phyloP scores from a whole-genome alignment of 345 rosid species.

The Adansonia digitata region DNA sequence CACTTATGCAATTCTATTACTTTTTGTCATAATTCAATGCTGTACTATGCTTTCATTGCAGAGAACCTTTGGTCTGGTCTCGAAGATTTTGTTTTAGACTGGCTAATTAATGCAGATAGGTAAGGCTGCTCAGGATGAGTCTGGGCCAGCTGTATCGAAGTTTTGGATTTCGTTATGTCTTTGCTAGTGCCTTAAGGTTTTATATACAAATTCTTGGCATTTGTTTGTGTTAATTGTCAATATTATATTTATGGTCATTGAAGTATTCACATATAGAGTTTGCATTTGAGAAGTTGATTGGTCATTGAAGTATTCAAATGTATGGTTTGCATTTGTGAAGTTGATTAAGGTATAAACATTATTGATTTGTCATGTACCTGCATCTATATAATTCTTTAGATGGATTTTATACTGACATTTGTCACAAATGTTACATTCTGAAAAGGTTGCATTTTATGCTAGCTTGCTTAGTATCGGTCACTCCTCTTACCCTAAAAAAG shows the following conservation, averaged over 20 bases:
- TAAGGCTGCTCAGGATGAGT: neutral
- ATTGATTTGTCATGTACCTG: neutral
- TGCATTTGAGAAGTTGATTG: neutral
- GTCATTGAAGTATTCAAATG: neutral
- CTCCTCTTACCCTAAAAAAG: neutral
- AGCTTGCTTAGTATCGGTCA: neutral
- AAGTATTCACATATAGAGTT: neutral
- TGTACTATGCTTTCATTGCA: neutral
- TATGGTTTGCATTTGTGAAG: slow-evolving; percentile 4
- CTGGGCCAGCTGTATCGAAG: neutral
- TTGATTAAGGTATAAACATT: neutral
- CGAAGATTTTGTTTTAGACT: neutral
- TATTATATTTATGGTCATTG: slow-evolving; percentile 7
- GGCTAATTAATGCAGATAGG: neutral
- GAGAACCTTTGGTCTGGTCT: neutral
- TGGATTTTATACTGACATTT: neutral
- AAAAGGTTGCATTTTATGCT: neutral
- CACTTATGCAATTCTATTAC: neutral
- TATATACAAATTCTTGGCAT: neutral
- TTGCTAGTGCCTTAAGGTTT: neutral
- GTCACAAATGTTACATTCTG: neutral
- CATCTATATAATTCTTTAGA: slow-evolving; percentile 3
- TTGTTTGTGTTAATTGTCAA: neutral
- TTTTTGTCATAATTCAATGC: neutral
- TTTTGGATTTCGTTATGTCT: slow-evolving; percentile 8